Evolutionary conservation across 768 basidiomycete genomes (phyloP), one percentile per base, ranked within the genome.

Genomic region (Pleurotus sapidus): DNA sequence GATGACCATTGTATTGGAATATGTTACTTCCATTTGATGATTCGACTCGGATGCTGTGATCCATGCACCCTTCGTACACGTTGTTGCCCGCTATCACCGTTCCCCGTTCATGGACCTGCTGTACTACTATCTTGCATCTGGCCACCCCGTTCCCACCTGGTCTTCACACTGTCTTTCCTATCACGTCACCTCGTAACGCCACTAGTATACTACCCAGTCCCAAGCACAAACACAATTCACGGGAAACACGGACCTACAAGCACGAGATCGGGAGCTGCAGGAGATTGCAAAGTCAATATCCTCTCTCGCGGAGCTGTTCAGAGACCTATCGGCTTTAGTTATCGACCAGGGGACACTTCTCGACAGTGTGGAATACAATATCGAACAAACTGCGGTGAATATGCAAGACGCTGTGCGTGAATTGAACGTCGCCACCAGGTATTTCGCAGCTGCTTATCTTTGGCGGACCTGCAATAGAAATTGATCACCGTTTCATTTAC

Each of bases 341-440:
- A 98, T 98, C 61, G 97, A 98, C 73, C 97, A 99, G 67, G 97
- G 97, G 25, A 98, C 96, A 25, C 82, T 99, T 30, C 80, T 98
- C 56, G 97, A 98, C 72, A 94, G 93, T 38, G 83, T 98, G 56
- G 97, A 99, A 72, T 99, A 93, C 74, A 99, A 99, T 69, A 91
- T 99, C 53, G 94, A 98, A 70, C 88, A 91, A 70, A 92, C 95
- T 4, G 89, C 89, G 15, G 82, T 83, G 30, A 84, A 93, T 51
- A 80, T 95, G 68, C 72, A 86, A 56, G 91, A 91, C 46, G 93
- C 95, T 18, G 94, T 90, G 38, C 83, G 84, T 65, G 94, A 97
- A 63, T 77, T 99, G 49, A 77, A 88, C 56, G 77, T 84, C 12
- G 97, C 97, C 4, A 91, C 90, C 55, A 78, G 79, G 93, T 93